Base-by-base conservation (phyloP, 768 basidiomycete species). In the Leccinellum luteum region DNA sequence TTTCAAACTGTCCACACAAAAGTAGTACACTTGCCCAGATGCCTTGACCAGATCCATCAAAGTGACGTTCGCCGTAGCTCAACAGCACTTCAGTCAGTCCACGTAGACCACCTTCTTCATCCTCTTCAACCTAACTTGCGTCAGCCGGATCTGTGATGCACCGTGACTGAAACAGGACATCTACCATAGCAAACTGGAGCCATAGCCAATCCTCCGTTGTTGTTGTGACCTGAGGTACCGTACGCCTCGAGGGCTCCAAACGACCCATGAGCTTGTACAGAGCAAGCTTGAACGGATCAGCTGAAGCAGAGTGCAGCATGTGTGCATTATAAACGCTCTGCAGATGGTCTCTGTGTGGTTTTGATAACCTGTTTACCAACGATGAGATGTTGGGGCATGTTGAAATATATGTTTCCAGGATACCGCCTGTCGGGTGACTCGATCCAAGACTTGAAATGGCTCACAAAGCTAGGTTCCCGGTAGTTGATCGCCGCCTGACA, bases 131-230 rank as follows among this genome's bases (percentile, higher is more conserved):
- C 87, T 89, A 35, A 14, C 57, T 30, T 28, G 19, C 5, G 9
- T 67, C 44, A 54, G 60, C 52, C 56, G 5, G 49, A 32, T 15
- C 1, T n/a, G 17, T 65, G 21, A 49, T 10, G 15, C 51, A 48
- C 34, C 28, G 17, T 12, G 34, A 31, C 6, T 41, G 28, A 55
- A 38, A 15, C 0, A 17, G 6, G 25, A 44, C 34, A 55, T 35
- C 14, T 49, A 86, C 90, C 84, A 98, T 89, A 1, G 87, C 81
- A 14, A 98, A 81, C 75, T 99, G 95, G 78, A 95, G 87, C 96
- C 96, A 99, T 34, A 98, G 78, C 96, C 96, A 99, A 72, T 99
- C 97, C 70, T 98, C 97, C 2, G 92, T 94, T 1, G 94, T 95
- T 10, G 83, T 82, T 0, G 94, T 98, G 5, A 98, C 93, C 41